These are phyloP conservation scores for Ganoderma lucidum DNA, from an alignment of 1,284 basidiomycete species.

Conservation along the genomic window DNA sequence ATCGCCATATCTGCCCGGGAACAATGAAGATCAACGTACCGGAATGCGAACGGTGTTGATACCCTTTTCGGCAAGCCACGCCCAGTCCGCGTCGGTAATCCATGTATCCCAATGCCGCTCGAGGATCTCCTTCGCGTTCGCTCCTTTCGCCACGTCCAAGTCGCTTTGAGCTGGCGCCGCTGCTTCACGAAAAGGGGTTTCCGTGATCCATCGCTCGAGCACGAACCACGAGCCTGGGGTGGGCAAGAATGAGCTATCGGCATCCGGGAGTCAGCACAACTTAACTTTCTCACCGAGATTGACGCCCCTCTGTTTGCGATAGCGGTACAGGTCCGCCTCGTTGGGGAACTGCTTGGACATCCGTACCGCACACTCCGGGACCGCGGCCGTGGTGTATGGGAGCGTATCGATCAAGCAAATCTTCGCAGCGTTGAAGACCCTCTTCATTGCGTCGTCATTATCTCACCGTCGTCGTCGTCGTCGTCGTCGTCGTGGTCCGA, in stretches of 20 bases:
- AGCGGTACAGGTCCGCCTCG: slow-evolving; percentile 59
- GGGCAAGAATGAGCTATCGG: neutral
- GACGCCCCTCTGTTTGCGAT: slow-evolving; percentile 82
- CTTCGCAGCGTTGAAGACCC: neutral
- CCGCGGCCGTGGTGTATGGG: neutral
- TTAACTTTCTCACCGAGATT: slow-evolving; percentile 70
- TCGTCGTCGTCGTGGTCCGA: neutral
- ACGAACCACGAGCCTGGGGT: slow-evolving; percentile 79
- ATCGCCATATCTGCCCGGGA: neutral
- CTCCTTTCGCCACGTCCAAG: slow-evolving; percentile 75
- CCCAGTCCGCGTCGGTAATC: slow-evolving; percentile 76
- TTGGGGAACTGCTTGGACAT: slow-evolving; percentile 31
- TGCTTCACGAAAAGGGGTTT: slow-evolving; percentile 63
- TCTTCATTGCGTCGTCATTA: neutral
- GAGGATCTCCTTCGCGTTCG: slow-evolving; percentile 65
- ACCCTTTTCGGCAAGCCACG: slow-evolving; percentile 77
- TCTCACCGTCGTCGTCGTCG: neutral
- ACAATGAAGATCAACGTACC: slow-evolving; percentile 49
- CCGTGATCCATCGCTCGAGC: slow-evolving; percentile 78
- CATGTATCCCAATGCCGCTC: slow-evolving; percentile 87
- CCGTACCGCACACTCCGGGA: neutral
- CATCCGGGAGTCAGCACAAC: neutral
- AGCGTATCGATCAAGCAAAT: neutral
- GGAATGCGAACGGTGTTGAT: slow-evolving; percentile 89
- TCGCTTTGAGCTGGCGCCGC: slow-evolving; percentile 71